These are phyloP conservation scores for Melanopsichium pennsylvanicum DNA, from an alignment of 1,284 basidiomycete species.

Conservation along the genomic window DNA sequence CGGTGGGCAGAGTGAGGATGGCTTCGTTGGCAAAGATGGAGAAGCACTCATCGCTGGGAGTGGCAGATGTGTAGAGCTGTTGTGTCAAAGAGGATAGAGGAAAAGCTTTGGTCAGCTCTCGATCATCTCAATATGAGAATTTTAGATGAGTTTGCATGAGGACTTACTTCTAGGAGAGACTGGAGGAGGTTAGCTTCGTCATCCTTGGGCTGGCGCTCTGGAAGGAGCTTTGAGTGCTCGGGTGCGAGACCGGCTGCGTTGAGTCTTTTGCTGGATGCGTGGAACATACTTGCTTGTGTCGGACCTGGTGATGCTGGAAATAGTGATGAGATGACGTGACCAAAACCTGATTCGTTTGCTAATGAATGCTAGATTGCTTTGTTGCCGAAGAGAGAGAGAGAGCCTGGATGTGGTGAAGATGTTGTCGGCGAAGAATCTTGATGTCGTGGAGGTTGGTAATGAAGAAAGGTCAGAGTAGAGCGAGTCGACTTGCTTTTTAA, in stretches of 20 bases:
- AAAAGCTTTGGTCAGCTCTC: slow-evolving; percentile 2
- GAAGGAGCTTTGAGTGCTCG: slow-evolving; percentile 61
- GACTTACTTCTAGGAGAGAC: slow-evolving; percentile 47
- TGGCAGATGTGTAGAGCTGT: slow-evolving; percentile 50
- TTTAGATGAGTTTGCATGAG: too few relatives aligned
- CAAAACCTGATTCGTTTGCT: too few relatives aligned
- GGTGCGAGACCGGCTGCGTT: slow-evolving; percentile 64
- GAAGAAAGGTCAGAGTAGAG: neutral
- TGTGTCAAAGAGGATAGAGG: neutral
- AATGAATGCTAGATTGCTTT: too few relatives aligned
- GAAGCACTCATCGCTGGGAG: slow-evolving; percentile 29
- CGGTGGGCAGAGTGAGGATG: slow-evolving; percentile 58
- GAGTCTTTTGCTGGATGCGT: slow-evolving; percentile 56
- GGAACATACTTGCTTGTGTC: slow-evolving; percentile 46
- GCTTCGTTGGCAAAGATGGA: slow-evolving; percentile 56
- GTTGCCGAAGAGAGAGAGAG: neutral
- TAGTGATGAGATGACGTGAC: neutral
- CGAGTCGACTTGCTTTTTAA: slow-evolving; percentile 1
- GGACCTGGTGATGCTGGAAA: slow-evolving; percentile 1
- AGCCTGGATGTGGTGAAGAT: neutral
- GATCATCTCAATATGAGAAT: too few relatives aligned
- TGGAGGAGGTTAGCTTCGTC: slow-evolving; percentile 56
- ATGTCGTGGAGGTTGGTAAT: slow-evolving; percentile 11
- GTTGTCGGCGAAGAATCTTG: slow-evolving; percentile 6
- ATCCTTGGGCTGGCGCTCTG: slow-evolving; percentile 50